Percentiles rank a stretch among this genome's conserved stretches.
These are phyloP conservation scores for Pelargonium fulgidum DNA, from an alignment of 441 rosid genomes.

Conservation along the genomic window DNA sequence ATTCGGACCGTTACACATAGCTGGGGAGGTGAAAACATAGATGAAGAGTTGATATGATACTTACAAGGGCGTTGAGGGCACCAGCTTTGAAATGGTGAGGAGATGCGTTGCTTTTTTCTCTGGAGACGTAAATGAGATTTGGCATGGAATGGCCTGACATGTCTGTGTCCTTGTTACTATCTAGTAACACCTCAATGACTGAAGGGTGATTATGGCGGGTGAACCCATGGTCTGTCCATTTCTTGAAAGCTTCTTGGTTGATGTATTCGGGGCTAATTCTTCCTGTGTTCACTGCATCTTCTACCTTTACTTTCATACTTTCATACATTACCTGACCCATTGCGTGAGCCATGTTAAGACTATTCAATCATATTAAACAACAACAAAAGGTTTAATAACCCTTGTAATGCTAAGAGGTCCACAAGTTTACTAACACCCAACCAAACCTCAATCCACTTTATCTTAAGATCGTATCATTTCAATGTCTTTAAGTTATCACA, in stretches of 20 bases:
- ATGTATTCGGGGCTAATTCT: conserved; percentile 32
- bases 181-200: conserved; percentile 53
- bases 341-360: background rate
- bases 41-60: background rate
- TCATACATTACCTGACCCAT: conserved; percentile 43
- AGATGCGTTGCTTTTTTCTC: conserved; percentile 47
- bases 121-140: conserved; percentile 55
- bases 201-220: conserved; percentile 59
- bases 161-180: conserved; percentile 43
- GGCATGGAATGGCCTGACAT: conserved; percentile 38
- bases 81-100: conserved; percentile 78
- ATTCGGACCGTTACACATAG: background rate
- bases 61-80: conserved; percentile 64
- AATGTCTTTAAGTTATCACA: too few relatives aligned
- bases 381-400: background rate
- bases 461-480: too few relatives aligned
- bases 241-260: conserved; percentile 27
- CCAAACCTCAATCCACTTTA: too few relatives aligned
- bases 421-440: too few relatives aligned
- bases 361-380: background rate
- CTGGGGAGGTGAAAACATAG: background rate
- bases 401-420: too few relatives aligned
- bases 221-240: conserved; percentile 38
- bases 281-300: conserved; percentile 43
- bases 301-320: conserved; percentile 46